Percentiles rank a stretch among this genome's conserved stretches.
Conservation (phyloP, 1,139 yeast genomes). For the Pichia inconspicua region DNA sequence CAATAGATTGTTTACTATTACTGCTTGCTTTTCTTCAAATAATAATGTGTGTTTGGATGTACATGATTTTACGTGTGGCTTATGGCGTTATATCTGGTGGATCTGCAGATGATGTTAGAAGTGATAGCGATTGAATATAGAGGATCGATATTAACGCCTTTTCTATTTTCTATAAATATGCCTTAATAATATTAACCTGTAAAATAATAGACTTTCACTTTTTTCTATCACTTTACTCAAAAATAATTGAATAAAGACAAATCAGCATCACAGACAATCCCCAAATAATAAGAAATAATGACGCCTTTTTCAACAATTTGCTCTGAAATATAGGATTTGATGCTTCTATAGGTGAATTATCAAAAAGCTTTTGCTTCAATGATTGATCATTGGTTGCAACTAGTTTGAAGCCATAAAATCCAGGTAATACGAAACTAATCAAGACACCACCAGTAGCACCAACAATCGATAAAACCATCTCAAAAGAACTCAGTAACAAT, state of each 20-base stretch:
- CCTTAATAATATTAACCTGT: not conserved
- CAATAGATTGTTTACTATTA: constrained; percentile 45
- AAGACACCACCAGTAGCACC: constrained; percentile 60
- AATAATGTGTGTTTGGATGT: constrained; percentile 67
- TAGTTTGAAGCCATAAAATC: constrained; percentile 47
- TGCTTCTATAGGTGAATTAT: constrained; percentile 19
- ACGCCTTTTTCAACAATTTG: constrained; percentile 30
- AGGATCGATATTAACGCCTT: not conserved
- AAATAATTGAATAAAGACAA: constrained; percentile 31
- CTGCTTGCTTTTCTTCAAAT: constrained; percentile 62
- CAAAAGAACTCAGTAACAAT: constrained; percentile 42
- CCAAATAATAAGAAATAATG: constrained; percentile 45
- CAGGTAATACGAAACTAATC: constrained; percentile 52
- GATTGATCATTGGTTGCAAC: constrained; percentile 29
- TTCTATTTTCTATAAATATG: not conserved
- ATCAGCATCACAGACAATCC: constrained; percentile 48
- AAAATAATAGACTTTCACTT: not conserved
- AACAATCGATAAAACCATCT: constrained; percentile 47
- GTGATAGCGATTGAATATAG: constrained; percentile 56
- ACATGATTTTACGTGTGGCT: constrained; percentile 63
- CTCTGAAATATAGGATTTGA: constrained; percentile 20
- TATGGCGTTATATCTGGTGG: constrained; percentile 60
- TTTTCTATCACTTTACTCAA: constrained; percentile 2
- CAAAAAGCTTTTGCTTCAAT: constrained; percentile 12
- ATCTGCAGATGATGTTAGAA: constrained; percentile 75